phyloP scores from a whole-genome alignment of 805 yeast species.

The Kuraishia ogatae region DNA sequence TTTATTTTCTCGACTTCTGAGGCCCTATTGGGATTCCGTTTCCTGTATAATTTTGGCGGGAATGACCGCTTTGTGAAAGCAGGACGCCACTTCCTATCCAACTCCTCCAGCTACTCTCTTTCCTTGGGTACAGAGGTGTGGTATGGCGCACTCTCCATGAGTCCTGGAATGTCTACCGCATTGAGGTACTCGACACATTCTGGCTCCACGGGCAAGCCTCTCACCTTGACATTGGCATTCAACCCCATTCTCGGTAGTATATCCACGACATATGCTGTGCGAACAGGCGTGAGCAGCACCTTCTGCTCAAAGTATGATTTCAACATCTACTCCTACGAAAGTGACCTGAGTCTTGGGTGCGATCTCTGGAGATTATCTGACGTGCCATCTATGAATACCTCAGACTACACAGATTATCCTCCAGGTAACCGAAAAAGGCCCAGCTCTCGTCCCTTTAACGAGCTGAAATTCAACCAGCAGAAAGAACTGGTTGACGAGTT shows the following conservation, averaged over 20 bases:
- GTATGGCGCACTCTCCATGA: slow-evolving; percentile 76
- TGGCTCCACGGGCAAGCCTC: slow-evolving; percentile 79
- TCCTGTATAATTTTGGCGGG: slow-evolving; percentile 56
- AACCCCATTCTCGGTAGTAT: slow-evolving; percentile 90
- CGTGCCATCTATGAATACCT: slow-evolving; percentile 3
- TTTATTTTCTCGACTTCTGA: slow-evolving; percentile 78
- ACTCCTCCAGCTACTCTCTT: slow-evolving; percentile 42
- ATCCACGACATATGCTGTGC: slow-evolving; percentile 80
- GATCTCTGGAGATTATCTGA: slow-evolving; percentile 59
- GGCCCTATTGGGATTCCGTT: slow-evolving; percentile 71
- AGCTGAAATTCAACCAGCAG: slow-evolving; percentile 13
- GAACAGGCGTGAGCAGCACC: slow-evolving; percentile 66
- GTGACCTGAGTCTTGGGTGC: slow-evolving; percentile 79
- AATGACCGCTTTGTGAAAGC: slow-evolving; percentile 1
- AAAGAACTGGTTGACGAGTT: slow-evolving; percentile 11
- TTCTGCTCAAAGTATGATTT: slow-evolving; percentile 83
- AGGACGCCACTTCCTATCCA: slow-evolving; percentile 1
- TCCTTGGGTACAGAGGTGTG: slow-evolving; percentile 83
- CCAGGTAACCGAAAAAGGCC: neutral
- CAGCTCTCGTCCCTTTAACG: slow-evolving; percentile 7
- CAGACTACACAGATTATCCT: neutral
- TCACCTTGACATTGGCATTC: slow-evolving; percentile 76
- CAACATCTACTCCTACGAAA: slow-evolving; percentile 82
- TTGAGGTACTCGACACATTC: slow-evolving; percentile 79
- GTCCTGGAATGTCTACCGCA: slow-evolving; percentile 86